Conservation (phyloP, 352 stramenopile species). For the Globisporangium acanthophoron region DNA sequence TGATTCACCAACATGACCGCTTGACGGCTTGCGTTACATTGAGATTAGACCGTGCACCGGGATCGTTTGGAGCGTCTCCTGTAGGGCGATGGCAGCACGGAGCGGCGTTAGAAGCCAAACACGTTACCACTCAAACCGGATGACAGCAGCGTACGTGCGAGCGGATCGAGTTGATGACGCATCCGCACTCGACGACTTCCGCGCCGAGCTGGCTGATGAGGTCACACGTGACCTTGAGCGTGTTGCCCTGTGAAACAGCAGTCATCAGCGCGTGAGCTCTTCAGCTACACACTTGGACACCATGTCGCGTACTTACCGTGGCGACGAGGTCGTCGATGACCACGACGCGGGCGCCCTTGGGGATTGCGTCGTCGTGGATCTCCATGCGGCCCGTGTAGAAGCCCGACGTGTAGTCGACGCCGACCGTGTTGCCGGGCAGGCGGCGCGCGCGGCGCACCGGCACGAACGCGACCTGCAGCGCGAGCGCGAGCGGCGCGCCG, state of each 20-base stretch:
- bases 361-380: conserved; percentile 79
- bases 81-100: not conserved
- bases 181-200: conserved; percentile 75
- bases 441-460: conserved; percentile 59
- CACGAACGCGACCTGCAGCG: conserved; percentile 61
- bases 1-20: no score
- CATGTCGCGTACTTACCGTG: conserved; percentile 30
- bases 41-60: conserved; percentile 45
- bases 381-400: conserved; percentile 74
- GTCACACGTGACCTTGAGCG: conserved; percentile 73
- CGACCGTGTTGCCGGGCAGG: conserved; percentile 61
- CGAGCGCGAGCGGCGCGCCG: conserved; percentile 62
- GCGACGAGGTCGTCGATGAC: conserved; percentile 80
- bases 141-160: conserved; percentile 25
- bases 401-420: conserved; percentile 76
- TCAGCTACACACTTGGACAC: not conserved
- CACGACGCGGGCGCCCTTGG: conserved; percentile 55
- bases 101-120: not conserved
- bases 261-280: not conserved
- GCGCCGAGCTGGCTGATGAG: conserved; percentile 64
- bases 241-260: conserved; percentile 49
- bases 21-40: conserved; percentile 24
- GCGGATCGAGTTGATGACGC: conserved; percentile 60
- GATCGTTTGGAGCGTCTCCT: conserved; percentile 47
- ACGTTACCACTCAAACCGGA: not conserved